A percentile compares a stretch with the other conserved stretches of the same genome.
These are phyloP conservation scores for Globisporangium solare DNA, from an alignment of 352 stramenopile species.

Conservation along the genomic window DNA sequence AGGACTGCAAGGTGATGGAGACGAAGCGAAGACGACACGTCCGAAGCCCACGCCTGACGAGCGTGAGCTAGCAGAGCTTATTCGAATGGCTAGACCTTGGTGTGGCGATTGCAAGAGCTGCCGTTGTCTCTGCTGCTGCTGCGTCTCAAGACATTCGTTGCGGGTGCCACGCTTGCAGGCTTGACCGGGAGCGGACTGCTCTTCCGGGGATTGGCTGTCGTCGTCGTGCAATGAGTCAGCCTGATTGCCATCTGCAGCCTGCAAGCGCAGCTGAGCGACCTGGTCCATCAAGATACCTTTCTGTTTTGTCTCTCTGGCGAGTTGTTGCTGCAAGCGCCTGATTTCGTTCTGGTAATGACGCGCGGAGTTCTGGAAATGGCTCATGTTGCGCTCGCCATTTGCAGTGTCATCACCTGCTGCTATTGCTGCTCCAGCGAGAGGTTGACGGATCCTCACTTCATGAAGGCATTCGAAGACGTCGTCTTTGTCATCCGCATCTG, in stretches of 20 bases:
- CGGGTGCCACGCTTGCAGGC: background rate
- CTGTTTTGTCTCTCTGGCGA: conserved; percentile 39
- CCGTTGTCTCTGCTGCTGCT: too few relatives aligned
- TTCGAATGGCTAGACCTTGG: background rate
- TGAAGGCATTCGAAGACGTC: conserved; percentile 32
- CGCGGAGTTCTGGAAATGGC: conserved; percentile 32
- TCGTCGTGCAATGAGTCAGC: background rate
- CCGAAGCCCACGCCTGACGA: background rate
- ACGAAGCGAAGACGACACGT: conserved; percentile 4
- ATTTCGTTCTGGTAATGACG: conserved; percentile 71
- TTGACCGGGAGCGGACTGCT: background rate
- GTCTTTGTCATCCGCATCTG: conserved; percentile 31
- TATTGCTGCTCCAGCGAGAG: background rate
- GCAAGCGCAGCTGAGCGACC: conserved; percentile 24
- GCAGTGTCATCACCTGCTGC: background rate
- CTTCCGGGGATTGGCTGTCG: background rate
- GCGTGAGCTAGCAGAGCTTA: background rate
- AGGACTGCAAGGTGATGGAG: conserved; percentile 14
- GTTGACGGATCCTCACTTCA: conserved; percentile 20
- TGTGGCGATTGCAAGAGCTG: too few relatives aligned
- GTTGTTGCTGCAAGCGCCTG: conserved; percentile 53
- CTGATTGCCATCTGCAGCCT: conserved; percentile 6
- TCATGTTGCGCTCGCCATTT: conserved; percentile 7
- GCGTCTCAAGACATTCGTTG: too few relatives aligned
- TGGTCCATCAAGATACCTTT: conserved; percentile 46